Base-by-base conservation (phyloP, 2,329 filamentous ascomycete species). In the Monilinia laxa region DNA sequence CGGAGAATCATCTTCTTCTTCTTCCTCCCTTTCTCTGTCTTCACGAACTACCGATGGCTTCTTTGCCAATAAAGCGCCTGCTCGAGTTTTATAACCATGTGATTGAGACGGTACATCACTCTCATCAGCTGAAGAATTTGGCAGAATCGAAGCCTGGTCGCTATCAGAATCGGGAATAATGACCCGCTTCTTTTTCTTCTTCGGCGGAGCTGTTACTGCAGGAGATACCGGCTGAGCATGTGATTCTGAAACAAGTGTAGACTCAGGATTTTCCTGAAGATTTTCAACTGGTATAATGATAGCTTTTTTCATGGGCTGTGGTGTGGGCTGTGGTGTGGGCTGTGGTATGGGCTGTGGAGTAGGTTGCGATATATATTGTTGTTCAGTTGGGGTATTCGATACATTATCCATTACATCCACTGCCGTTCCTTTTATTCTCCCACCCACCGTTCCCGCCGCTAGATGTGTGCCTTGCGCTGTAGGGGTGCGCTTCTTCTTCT, bases 361-460 rank as follows among this genome's bases (percentile, higher is more conserved):
- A 67, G 72, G 38, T 35, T 62, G 62, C 20, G 62, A 25, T 65
- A 42, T 31, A 16, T 54, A 62, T 38, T 56, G 42, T 23, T 70
- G 64, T 66, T 70, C 60, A 68, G 71, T 20, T 3, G 31, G 20
- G 45, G 35, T 16, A 28, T 54, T 53, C 23, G 64, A 31, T 54
- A 23, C 23, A 18, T 23, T 40, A 54, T 45, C 40, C 72, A 73
- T 69, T 14, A 69, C 70, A 68, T 80, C 78, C 6, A 85, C 76
- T 9, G 80, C 79, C 3, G 82, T 81, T 4, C 82, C 84, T 66
- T 78, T 82, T 2, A 81, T 77, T 71, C 83, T 78, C 68, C 83
- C 81, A 14, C 80, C 80, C 72, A 87, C 79, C 12, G 83, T 85
- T 16, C 85, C 86, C 67, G 84, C 73, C 4, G 79, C 74, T 23